Evolutionary conservation across 2,329 filamentous ascomycete species (phyloP), one percentile per base, ranked within the genome.

Genomic region (Venturiaceae sp.): DNA sequence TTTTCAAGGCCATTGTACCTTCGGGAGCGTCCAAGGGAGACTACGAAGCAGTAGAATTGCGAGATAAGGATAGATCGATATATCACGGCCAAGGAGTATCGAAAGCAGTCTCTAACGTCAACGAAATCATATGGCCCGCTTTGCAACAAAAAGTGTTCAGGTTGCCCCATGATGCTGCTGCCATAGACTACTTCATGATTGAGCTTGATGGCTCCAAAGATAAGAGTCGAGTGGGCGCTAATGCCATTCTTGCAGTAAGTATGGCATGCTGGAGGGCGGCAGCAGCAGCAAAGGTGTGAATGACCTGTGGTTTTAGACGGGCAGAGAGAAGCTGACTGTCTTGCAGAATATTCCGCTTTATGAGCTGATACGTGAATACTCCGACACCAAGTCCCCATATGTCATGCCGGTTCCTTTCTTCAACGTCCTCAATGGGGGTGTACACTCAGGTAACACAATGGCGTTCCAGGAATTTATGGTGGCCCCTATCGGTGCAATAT

Each of bases 381-480:
- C 89, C 65, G 89, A 88, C 67, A 92, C 88, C 75, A 92, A 92
- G 84, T 91, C 92, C 83, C 88, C 89, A 70, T 94, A 90, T 68
- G 89, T 94, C 66, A 86, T 95, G 37, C 90, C 90, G 62, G 89
- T 94, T 66, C 90, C 90, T 68, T 95, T 95, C 84, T 89, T 90
- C 86, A 95, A 95, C 79, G 90, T 95, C 72, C 82, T 95, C 66
- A 95, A 95, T 76, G 90, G 90, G 67, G 75, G 75, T 37, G 62
- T 64, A 37, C 65, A 64, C 60, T 62, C 57, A 30, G 63, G 65
- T 13, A 62, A 65, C 50, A 33, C 58, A 30, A 64, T 95, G 68
- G 90, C 90, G 66, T 95, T 95, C 85, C 90, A 95, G 78, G 90
- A 95, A 78, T 95, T 95, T 83, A 95, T 95, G 90, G 92, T 95